Evolutionary conservation across 495 filamentous ascomycete species (phyloP).

Genomic region (Xylaria curta): DNA sequence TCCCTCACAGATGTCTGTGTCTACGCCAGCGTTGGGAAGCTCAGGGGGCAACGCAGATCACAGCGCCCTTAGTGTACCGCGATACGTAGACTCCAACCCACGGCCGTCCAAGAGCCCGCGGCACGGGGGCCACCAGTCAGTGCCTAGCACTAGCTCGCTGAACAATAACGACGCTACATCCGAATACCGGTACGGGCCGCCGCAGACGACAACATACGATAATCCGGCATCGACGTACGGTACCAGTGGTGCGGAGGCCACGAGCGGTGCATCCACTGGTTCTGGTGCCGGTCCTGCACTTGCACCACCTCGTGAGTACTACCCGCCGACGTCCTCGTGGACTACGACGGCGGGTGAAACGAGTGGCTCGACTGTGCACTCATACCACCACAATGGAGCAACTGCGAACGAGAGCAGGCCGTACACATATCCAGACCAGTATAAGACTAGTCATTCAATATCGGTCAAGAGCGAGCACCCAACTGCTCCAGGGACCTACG

Average conservation of each 20-base stretch:
- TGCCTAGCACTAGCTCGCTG: conserved; percentile 48
- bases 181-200: conserved; percentile 57
- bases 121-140: conserved; percentile 56
- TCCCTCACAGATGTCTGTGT: conserved; percentile 51
- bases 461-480: conserved; percentile 39
- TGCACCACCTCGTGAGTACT: conserved; percentile 53
- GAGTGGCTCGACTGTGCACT: conserved; percentile 41
- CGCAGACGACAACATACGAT: conserved; percentile 34
- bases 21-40: conserved; percentile 44
- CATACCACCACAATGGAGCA: conserved; percentile 39
- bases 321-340: conserved; percentile 52
- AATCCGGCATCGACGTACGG: conserved; percentile 38
- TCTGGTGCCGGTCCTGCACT: conserved; percentile 31
- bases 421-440: conserved; percentile 48
- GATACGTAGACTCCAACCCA: conserved; percentile 60
- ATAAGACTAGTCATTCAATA: conserved; percentile 32
- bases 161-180: conserved; percentile 52
- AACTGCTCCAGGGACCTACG: conserved; percentile 39
- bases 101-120: conserved; percentile 61
- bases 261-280: conserved; percentile 26
- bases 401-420: conserved; percentile 44
- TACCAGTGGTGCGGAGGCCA: conserved; percentile 32
- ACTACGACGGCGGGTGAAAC: conserved; percentile 51
- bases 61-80: conserved; percentile 50
- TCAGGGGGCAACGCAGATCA: conserved; percentile 35